These are phyloP conservation scores for Dactylellina parvicollis DNA, from an alignment of 2,329 filamentous ascomycete genomes.

Conservation along the genomic window DNA sequence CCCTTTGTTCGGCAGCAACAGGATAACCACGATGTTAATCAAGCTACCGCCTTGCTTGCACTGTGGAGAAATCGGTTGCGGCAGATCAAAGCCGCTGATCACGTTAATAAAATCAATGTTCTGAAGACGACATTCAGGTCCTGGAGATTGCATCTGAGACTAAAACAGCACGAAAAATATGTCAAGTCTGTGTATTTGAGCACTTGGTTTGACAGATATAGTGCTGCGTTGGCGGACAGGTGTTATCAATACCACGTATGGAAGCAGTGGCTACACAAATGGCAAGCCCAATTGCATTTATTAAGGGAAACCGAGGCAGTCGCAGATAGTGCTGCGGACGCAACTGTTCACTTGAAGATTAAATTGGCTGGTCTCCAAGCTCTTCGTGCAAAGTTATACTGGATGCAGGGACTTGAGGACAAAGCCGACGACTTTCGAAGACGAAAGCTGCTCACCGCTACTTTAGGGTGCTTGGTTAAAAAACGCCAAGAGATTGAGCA, in stretches of 20 bases:
- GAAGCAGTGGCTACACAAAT: conserved; percentile 29
- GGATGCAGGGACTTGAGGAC: conserved; percentile 14
- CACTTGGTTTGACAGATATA: conserved; percentile 48
- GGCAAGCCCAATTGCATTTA: conserved; percentile 12
- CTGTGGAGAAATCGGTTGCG: conserved; percentile 46
- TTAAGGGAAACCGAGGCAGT: conserved; percentile 6
- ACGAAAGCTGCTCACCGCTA: conserved; percentile 14
- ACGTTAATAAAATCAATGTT: conserved; percentile 50
- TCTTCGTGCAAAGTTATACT: conserved; percentile 6
- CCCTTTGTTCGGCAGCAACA: conserved; percentile 42
- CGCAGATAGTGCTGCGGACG: conserved; percentile 11
- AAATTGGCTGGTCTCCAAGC: conserved; percentile 25
- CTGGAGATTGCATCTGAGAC: conserved; percentile 41
- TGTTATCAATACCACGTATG: conserved; percentile 45
- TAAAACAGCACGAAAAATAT: conserved; percentile 41
- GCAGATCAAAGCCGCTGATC: conserved; percentile 41
- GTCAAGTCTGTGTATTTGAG: conserved; percentile 46
- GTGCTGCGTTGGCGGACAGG: conserved; percentile 39
- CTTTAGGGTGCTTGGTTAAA: neutral
- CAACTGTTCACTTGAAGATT: conserved; percentile 12
- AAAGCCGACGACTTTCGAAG: conserved; percentile 25
- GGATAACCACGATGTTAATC: conserved; percentile 36
- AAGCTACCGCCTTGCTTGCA: conserved; percentile 40
- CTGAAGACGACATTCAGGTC: conserved; percentile 29
- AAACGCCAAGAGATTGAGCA: conserved; percentile 26